phyloP scores from a whole-genome alignment of 1,139 yeast genomes.

The Debaryomycetaceae sp. region DNA sequence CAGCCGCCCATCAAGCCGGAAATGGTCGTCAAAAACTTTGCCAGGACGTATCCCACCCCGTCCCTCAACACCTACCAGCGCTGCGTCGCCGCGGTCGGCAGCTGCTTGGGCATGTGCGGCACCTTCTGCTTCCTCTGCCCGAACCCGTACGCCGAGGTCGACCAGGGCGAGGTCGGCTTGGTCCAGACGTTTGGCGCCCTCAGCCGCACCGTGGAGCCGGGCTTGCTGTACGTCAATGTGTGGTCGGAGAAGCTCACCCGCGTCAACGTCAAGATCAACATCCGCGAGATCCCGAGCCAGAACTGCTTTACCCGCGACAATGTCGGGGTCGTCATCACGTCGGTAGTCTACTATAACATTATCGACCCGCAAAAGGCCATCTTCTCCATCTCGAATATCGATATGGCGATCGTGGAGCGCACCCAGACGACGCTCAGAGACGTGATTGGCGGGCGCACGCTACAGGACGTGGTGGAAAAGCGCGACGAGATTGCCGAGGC shows the following conservation, averaged over 20 bases:
- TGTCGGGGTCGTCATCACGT: conserved; percentile 49
- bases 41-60: conserved; percentile 26
- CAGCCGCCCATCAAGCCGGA: conserved; percentile 8
- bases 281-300: conserved; percentile 58
- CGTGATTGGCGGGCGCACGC: conserved; percentile 55
- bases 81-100: conserved; percentile 36
- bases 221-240: conserved; percentile 54
- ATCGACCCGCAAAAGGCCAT: conserved; percentile 61
- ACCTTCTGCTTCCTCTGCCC: conserved; percentile 50
- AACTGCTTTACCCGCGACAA: conserved; percentile 64
- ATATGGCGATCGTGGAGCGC: conserved; percentile 54
- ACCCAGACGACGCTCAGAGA: conserved; percentile 70
- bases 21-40: conserved; percentile 17
- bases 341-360: conserved; percentile 60
- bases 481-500: conserved; percentile 63
- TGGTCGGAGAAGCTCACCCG: conserved; percentile 46
- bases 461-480: conserved; percentile 69
- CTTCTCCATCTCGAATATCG: conserved; percentile 46
- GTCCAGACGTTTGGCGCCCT: conserved; percentile 62
- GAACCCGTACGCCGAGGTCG: conserved; percentile 52
- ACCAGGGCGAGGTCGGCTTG: conserved; percentile 64
- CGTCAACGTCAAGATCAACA: conserved; percentile 50
- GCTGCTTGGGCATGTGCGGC: conserved; percentile 43
- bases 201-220: conserved; percentile 60
- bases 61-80: conserved; percentile 25